A percentile compares a stretch with the other conserved stretches of the same genome.
Conservation (phyloP, 2,329 filamentous ascomycete genomes). For the Bipolaris cookei region DNA sequence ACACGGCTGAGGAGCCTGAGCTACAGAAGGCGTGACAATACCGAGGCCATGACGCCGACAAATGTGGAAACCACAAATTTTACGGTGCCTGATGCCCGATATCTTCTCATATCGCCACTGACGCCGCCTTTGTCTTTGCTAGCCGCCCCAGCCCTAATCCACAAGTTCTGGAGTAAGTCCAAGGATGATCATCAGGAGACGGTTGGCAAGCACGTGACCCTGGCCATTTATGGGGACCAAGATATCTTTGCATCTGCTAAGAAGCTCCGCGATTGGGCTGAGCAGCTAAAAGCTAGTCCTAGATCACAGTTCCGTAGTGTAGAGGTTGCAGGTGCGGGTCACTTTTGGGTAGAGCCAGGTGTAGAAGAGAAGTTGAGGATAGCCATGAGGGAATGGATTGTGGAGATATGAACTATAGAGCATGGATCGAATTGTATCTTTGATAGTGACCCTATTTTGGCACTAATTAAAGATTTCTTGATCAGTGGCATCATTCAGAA, state of each 20-base stretch:
- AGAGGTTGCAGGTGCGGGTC: constrained; percentile 58
- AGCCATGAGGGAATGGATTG: constrained; percentile 51
- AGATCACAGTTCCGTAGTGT: constrained; percentile 48
- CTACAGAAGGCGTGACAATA: constrained; percentile 25
- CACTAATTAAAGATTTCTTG: background rate
- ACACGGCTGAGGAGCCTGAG: constrained; percentile 38
- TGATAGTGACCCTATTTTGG: background rate
- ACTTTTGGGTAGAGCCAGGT: constrained; percentile 57
- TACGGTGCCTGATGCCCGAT: constrained; percentile 38
- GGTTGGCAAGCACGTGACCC: constrained; percentile 51
- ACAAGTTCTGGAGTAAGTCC: constrained; percentile 36
- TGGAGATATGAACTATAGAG: background rate
- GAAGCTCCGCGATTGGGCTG: constrained; percentile 71
- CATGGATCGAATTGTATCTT: background rate
- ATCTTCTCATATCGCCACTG: constrained; percentile 57
- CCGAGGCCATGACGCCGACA: constrained; percentile 13
- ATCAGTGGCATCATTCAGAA: background rate
- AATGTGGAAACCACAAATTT: constrained; percentile 10
- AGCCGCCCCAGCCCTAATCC: constrained; percentile 40
- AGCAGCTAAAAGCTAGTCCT: constrained; percentile 54
- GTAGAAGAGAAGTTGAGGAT: constrained; percentile 50
- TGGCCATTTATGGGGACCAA: constrained; percentile 75
- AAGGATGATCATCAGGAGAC: constrained; percentile 20
- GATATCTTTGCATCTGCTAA: constrained; percentile 74
- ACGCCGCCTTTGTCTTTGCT: constrained; percentile 52